Evolutionary conservation across 1,284 basidiomycete genomes (phyloP), one percentile per base, ranked within the genome.

Genomic region (Pseudomicrostroma phylloplanum): DNA sequence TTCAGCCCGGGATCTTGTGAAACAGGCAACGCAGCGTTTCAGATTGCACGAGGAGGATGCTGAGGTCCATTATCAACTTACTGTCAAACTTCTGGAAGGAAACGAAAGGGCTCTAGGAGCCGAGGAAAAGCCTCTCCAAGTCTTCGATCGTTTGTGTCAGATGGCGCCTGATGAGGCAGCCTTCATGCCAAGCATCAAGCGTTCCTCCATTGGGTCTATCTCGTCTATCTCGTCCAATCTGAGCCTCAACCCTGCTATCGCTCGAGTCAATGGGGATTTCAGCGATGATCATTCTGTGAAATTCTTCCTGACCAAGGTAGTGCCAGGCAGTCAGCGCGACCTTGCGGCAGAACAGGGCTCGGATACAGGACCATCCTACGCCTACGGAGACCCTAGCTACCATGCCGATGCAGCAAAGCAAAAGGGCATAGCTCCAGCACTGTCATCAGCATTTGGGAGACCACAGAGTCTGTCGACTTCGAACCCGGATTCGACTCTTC

Each of bases 241-340:
- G 30, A 91, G 89, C 8, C 87, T 90, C 83, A 90, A 96, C 74
- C 92, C 93, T 11, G 92, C 93, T 17, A 97, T 96, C 80, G 88
- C 87, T 71, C 89, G 90, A 71, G 81, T 96, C 41, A 87, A 89
- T 40, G 94, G 92, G 71, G 94, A 97, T 79, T 98, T 93, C 77
- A 91, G 90, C 59, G 94, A 98, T 68, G 93, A 97, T 76, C 92
- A 91, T 11, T 88, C 89, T 0, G 93, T 97, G 80, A 97, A 96
- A 80, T 90, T 97, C 79, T 97, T 94, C 81, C 81, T 98, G 67
- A 91, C 94, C 75, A 62, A 70, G 39, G 67, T 66, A 68, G 7
- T 65, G 63, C 53, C 26, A 64, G 53, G 39, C 56, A 55, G 36
- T 30, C 25, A 17, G 43, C 23, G 30, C 26, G 30, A 36, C 30